phyloP scores from a whole-genome alignment of 257 asterid genomes.

The Ehretia macrophylla region DNA sequence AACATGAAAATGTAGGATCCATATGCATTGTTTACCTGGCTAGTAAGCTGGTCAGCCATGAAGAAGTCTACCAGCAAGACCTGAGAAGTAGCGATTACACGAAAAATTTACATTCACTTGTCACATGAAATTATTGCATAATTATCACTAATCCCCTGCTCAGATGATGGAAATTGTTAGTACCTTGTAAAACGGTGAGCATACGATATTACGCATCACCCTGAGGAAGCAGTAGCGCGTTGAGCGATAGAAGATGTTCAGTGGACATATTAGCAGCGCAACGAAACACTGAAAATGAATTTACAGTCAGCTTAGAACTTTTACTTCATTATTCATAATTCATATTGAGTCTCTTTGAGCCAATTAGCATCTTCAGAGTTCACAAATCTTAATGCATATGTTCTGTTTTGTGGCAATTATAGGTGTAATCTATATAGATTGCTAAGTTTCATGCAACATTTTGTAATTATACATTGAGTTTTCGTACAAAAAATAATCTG shows the following conservation, averaged over 20 bases:
- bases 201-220: slow-evolving; percentile 71
- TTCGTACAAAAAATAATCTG: too few species aligned
- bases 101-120: neutral
- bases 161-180: neutral
- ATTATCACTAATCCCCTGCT: neutral
- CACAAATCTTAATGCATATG: too few species aligned
- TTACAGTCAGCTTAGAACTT: neutral
- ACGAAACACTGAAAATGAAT: slow-evolving; percentile 38
- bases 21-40: slow-evolving; percentile 55
- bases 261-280: slow-evolving; percentile 61
- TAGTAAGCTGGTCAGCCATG: slow-evolving; percentile 99
- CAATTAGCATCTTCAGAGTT: too few species aligned
- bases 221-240: slow-evolving; percentile 70
- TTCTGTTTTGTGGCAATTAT: too few species aligned
- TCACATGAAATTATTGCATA: neutral
- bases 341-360: too few species aligned
- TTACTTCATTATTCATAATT: neutral
- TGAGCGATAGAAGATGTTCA: slow-evolving; percentile 73
- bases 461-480: too few species aligned
- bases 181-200: slow-evolving; percentile 95
- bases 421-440: too few species aligned
- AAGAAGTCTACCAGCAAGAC: slow-evolving; percentile 88
- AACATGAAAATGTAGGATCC: neutral
- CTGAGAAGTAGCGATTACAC: slow-evolving; percentile 23
- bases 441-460: too few species aligned